These are phyloP conservation scores for Cryphonectria radicalis DNA, from an alignment of 2,329 filamentous ascomycete genomes.

Conservation along the genomic window DNA sequence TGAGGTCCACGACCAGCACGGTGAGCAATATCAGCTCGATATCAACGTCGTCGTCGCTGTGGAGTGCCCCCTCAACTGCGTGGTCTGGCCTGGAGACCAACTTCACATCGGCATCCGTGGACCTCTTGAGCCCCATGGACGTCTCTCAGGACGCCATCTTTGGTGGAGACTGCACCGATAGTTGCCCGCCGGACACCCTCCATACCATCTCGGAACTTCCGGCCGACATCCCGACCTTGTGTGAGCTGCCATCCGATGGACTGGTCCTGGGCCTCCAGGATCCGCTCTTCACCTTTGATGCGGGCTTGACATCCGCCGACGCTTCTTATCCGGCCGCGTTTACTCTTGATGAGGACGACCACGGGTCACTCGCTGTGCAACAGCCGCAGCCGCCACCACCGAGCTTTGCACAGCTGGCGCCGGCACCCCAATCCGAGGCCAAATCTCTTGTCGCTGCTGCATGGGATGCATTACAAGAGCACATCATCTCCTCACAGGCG, in stretches of 20 bases:
- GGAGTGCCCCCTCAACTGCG: constrained; percentile 47
- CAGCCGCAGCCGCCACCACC: neutral
- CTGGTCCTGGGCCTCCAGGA: constrained; percentile 40
- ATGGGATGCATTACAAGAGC: constrained; percentile 51
- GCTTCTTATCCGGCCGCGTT: constrained; percentile 44
- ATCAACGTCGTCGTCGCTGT: constrained; percentile 54
- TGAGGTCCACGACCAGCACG: constrained; percentile 51
- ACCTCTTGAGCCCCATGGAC: constrained; percentile 40
- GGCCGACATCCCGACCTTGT: constrained; percentile 43
- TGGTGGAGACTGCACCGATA: constrained; percentile 24
- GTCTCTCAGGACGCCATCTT: constrained; percentile 37
- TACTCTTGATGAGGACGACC: constrained; percentile 39
- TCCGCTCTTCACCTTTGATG: constrained; percentile 43
- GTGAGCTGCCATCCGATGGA: constrained; percentile 35
- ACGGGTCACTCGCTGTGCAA: constrained; percentile 15
- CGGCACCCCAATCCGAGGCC: constrained; percentile 35
- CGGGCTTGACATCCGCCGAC: constrained; percentile 39
- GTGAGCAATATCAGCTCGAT: constrained; percentile 40
- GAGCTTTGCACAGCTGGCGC: neutral
- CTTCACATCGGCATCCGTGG: constrained; percentile 52
- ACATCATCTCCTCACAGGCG: constrained; percentile 48
- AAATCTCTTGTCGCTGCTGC: constrained; percentile 48
- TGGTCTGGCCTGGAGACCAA: constrained; percentile 47
- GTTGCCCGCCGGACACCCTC: constrained; percentile 36
- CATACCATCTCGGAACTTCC: constrained; percentile 48